Evolutionary conservation across 805 yeast genomes (phyloP).

Genomic region (Yamadazyma nakazawae): DNA sequence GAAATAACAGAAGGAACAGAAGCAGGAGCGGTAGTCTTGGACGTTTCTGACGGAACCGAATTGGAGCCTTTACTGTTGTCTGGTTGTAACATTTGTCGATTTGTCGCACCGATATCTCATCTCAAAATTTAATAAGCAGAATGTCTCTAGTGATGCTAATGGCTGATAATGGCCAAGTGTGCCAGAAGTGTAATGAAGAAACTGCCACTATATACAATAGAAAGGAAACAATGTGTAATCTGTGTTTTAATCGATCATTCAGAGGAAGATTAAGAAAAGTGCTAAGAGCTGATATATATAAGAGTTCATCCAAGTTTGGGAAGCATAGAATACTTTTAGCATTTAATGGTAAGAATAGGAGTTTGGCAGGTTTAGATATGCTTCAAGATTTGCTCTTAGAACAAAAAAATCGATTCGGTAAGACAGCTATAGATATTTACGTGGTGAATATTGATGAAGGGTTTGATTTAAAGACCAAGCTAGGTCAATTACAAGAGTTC

Average conservation of each 20-base stretch:
- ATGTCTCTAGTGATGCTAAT: conserved; percentile 8
- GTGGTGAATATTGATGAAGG: conserved; percentile 48
- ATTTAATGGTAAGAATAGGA: conserved; percentile 63
- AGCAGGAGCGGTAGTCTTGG: neutral
- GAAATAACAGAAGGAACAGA: neutral
- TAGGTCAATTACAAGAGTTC: neutral
- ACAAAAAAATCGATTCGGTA: conserved; percentile 58
- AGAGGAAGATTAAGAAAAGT: conserved; percentile 77
- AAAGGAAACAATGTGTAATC: conserved; percentile 61
- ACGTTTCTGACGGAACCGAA: neutral
- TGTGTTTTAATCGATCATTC: conserved; percentile 70
- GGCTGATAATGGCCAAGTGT: conserved; percentile 15
- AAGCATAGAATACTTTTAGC: conserved; percentile 54
- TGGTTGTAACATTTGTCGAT: neutral
- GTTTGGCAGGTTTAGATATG: conserved; percentile 68
- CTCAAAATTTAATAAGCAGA: neutral
- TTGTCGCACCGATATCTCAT: neutral
- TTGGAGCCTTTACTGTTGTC: neutral
- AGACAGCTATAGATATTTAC: conserved; percentile 61
- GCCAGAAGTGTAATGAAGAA: conserved; percentile 50
- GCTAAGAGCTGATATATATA: conserved; percentile 68
- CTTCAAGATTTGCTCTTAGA: conserved; percentile 57
- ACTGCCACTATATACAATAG: conserved; percentile 48
- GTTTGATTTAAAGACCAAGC: neutral
- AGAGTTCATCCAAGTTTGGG: conserved; percentile 46